Conservation (phyloP, 352 stramenopile genomes). For the Phytophthora constricta region DNA sequence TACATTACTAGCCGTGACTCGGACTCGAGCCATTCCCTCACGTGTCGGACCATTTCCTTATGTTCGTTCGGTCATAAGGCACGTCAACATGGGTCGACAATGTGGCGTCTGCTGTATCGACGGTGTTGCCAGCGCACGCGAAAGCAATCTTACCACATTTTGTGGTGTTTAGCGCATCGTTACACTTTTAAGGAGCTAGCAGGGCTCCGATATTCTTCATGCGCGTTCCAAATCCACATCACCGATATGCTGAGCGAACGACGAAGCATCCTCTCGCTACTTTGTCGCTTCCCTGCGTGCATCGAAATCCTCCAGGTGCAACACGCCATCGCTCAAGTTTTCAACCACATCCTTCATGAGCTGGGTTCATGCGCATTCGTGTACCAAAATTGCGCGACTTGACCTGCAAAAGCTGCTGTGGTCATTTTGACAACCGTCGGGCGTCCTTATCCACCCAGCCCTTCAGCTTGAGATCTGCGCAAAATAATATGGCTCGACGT, state of each 20-base stretch:
- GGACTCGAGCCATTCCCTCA: too few relatives aligned
- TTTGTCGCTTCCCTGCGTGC: not conserved
- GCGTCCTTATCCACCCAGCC: not conserved
- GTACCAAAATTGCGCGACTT: not conserved
- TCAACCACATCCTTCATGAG: not conserved
- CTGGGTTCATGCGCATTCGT: not conserved
- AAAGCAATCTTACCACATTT: too few relatives aligned
- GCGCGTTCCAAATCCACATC: not conserved
- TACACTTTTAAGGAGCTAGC: too few relatives aligned
- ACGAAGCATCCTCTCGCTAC: not conserved
- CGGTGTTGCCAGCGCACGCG: too few relatives aligned
- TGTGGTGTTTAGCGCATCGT: too few relatives aligned
- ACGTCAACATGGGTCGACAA: too few relatives aligned
- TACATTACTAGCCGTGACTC: too few relatives aligned
- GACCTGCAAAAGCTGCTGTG: not conserved
- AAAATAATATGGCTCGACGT: slow-evolving; percentile 32
- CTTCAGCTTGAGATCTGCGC: slow-evolving; percentile 26
- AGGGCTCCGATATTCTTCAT: too few relatives aligned
- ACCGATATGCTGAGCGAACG: not conserved
- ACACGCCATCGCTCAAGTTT: not conserved
- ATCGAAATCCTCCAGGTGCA: not conserved
- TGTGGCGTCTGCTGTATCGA: too few relatives aligned
- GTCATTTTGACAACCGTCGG: not conserved
- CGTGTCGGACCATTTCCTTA: too few relatives aligned
- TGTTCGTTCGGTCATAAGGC: too few relatives aligned